Conservation (phyloP, 164 flowering plant species). For the Nelumbo lutea region DNA sequence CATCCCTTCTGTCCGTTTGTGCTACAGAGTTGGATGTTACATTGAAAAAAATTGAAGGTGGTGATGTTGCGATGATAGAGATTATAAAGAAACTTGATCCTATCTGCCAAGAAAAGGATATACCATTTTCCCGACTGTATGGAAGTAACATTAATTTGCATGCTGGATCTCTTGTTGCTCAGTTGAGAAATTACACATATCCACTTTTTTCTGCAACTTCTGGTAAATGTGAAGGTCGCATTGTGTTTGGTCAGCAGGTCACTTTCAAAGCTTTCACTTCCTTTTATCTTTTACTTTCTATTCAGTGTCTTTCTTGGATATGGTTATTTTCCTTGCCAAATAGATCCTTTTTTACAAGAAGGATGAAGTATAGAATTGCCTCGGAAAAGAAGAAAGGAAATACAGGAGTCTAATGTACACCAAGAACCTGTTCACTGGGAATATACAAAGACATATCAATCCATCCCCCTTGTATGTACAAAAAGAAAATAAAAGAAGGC, state of each 20-base stretch:
- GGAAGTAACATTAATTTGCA: constrained; percentile 69
- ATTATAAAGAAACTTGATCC: constrained; percentile 85
- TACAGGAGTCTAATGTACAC: too few species aligned
- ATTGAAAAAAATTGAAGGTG: constrained; percentile 80
- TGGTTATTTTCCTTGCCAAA: not conserved
- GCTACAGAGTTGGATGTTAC: constrained; percentile 75
- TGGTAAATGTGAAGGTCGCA: constrained; percentile 90
- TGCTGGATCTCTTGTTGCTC: constrained; percentile 65
- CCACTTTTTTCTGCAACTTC: constrained; percentile 71
- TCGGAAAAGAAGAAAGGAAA: too few species aligned
- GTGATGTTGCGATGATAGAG: constrained; percentile 87
- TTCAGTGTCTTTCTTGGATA: not conserved
- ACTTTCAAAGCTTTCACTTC: constrained; percentile 16
- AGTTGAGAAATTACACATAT: constrained; percentile 70
- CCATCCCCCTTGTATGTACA: too few species aligned
- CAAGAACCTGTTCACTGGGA: too few species aligned
- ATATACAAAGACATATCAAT: too few species aligned
- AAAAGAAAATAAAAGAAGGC: too few species aligned
- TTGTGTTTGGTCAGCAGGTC: constrained; percentile 97
- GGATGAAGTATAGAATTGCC: too few species aligned
- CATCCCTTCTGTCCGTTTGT: constrained; percentile 72
- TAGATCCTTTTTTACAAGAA: not conserved
- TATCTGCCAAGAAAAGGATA: constrained; percentile 46
- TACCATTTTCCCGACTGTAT: constrained; percentile 83
- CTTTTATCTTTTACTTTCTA: not conserved